Conservation (phyloP, 2,329 filamentous ascomycete species). For the Colletotrichum truncatum region DNA sequence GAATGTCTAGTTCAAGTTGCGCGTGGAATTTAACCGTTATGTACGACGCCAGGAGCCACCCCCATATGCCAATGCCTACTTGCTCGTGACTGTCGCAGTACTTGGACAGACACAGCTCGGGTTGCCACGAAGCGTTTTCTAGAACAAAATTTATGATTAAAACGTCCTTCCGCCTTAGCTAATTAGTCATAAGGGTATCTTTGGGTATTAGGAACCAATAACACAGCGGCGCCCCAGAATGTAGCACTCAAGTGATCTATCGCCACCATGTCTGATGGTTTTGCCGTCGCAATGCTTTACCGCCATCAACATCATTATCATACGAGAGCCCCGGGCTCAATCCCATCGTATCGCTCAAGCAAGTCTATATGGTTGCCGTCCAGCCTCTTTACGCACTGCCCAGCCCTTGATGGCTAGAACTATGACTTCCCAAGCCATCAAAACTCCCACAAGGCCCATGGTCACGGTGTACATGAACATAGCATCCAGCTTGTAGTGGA, state of each 20-base stretch:
- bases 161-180: not conserved
- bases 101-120: too few species aligned
- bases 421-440: constrained; percentile 87
- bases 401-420: constrained; percentile 88
- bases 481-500: constrained; percentile 79
- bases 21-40: too few species aligned
- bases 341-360: not conserved
- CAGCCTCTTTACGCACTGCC: constrained; percentile 66
- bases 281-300: not conserved
- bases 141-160: not conserved
- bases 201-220: not conserved
- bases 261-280: not conserved
- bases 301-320: not conserved
- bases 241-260: not conserved
- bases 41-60: too few species aligned
- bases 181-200: constrained; percentile 14
- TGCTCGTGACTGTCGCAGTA: too few species aligned
- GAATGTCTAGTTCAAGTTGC: too few species aligned
- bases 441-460: constrained; percentile 81
- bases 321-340: too few species aligned
- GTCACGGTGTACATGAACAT: constrained; percentile 95
- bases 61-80: too few species aligned
- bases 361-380: not conserved
- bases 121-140: too few species aligned
- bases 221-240: not conserved